These are phyloP conservation scores for Lactarius psammicola DNA, from an alignment of 768 basidiomycete genomes.

Conservation along the genomic window DNA sequence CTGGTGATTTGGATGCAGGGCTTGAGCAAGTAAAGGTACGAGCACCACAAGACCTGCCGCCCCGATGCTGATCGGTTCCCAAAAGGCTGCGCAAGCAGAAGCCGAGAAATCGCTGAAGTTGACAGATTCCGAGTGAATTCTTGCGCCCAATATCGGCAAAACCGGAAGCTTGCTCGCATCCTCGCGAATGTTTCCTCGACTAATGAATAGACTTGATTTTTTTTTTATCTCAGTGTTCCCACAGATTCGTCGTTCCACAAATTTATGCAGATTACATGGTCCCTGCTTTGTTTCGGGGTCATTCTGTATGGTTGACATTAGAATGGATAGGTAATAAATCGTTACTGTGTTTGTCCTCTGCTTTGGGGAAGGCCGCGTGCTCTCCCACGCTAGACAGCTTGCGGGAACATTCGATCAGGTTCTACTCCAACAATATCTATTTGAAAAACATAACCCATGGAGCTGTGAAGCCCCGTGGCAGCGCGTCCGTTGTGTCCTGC, in stretches of 20 bases:
- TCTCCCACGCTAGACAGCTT: background rate
- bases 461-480: background rate
- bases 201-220: background rate
- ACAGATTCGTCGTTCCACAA: background rate
- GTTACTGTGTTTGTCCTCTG: background rate
- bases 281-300: background rate
- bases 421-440: background rate
- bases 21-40: conserved; percentile 17
- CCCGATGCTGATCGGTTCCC: background rate
- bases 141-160: background rate
- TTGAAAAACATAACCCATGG: background rate
- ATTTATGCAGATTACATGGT: background rate
- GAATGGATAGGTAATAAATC: background rate
- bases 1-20: background rate
- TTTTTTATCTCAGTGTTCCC: background rate
- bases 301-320: background rate
- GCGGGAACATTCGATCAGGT: background rate
- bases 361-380: background rate
- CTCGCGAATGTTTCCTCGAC: background rate
- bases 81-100: conserved; percentile 6
- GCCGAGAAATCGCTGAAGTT: conserved; percentile 6
- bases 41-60: background rate
- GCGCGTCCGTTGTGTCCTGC: background rate
- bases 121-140: background rate
- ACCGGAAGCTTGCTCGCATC: background rate